A percentile compares a stretch with the other conserved stretches of the same genome.
Conservation (phyloP, 805 yeast species). For the Grigorovia humatica region DNA sequence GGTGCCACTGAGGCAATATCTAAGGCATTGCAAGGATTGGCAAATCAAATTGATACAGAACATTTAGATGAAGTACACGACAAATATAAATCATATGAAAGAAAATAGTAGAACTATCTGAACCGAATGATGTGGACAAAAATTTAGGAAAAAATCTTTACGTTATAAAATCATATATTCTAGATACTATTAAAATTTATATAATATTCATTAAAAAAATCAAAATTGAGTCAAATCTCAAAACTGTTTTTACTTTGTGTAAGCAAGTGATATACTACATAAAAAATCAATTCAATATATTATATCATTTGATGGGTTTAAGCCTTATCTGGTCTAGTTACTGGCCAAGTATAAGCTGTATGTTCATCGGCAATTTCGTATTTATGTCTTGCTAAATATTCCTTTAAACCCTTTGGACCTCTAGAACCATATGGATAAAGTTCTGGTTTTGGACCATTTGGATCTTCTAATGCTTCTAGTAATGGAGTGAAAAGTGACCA, state of each 20-base stretch:
- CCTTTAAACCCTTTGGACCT: slow-evolving; percentile 62
- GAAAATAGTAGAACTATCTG: not conserved
- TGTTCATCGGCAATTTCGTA: slow-evolving; percentile 50
- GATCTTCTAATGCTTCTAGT: slow-evolving; percentile 65
- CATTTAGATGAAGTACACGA: slow-evolving; percentile 50
- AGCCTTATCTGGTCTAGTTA: slow-evolving; percentile 39
- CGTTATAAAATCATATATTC: not conserved
- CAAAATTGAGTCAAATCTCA: not conserved
- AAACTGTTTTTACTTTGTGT: not conserved
- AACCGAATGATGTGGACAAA: no score
- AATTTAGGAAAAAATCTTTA: not conserved
- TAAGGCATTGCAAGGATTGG: slow-evolving; percentile 70
- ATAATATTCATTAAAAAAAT: not conserved
- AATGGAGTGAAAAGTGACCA: slow-evolving; percentile 93
- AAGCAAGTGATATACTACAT: not conserved
- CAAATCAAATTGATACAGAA: slow-evolving; percentile 66
- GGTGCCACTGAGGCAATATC: slow-evolving; percentile 90
- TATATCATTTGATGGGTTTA: not conserved
- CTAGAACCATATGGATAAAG: slow-evolving; percentile 82
- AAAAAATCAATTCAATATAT: not conserved
- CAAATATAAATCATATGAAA: slow-evolving; percentile 41
- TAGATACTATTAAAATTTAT: not conserved
- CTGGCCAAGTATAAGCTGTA: slow-evolving; percentile 84
- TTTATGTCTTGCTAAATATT: slow-evolving; percentile 59
- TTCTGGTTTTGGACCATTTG: slow-evolving; percentile 54